phyloP scores from a whole-genome alignment of 192 early-diverging fungal genomes.

The Gamsiella multidivaricata region DNA sequence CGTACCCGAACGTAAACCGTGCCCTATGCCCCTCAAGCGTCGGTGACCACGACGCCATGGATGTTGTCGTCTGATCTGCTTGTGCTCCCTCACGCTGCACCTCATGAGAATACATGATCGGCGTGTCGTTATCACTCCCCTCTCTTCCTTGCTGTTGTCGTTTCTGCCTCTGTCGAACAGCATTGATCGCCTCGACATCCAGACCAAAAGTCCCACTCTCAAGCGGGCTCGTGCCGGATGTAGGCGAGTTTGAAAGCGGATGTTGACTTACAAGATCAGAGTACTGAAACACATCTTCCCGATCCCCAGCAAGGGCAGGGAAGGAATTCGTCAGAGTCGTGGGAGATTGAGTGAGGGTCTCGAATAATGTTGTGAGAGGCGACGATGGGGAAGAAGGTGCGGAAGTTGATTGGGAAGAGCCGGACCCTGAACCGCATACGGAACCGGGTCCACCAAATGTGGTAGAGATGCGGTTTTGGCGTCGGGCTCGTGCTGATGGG shows the following conservation, averaged over 20 bases:
- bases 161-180: too few species aligned
- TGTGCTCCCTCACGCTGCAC: background rate
- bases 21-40: slow-evolving; percentile 1
- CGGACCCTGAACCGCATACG: slow-evolving; percentile 14
- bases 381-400: slow-evolving; percentile 9
- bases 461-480: slow-evolving; percentile 24
- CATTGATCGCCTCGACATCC: too few species aligned
- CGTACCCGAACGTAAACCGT: slow-evolving; percentile 39
- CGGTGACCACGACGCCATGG: background rate
- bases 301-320: background rate
- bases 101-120: too few species aligned
- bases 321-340: background rate
- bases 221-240: slow-evolving; percentile 7
- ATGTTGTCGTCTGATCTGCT: background rate
- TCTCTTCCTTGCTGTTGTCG: too few species aligned
- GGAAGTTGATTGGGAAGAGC: slow-evolving; percentile 15
- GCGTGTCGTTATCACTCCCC: too few species aligned
- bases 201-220: slow-evolving; percentile 26
- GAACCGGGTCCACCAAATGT: slow-evolving; percentile 49
- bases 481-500: background rate
- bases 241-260: too few species aligned
- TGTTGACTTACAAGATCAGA: too few species aligned
- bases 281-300: too few species aligned
- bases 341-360: slow-evolving; percentile 1
- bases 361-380: slow-evolving; percentile 9